Conservation (phyloP, 2,329 filamentous ascomycete species). For the Boeremia lycopersici region DNA sequence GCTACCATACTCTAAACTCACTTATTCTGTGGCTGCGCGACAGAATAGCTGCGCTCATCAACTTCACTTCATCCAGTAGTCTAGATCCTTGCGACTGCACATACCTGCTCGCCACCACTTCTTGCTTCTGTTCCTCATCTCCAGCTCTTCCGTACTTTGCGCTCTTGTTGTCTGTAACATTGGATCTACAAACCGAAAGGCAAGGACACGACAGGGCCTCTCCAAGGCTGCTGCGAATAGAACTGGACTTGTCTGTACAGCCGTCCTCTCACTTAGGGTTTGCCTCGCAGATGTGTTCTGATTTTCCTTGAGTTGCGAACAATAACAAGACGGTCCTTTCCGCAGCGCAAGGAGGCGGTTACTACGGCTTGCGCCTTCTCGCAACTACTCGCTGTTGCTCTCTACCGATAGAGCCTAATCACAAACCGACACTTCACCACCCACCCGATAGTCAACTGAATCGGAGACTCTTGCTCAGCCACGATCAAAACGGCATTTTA, state of each 20-base stretch:
- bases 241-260: slow-evolving; percentile 6
- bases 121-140: background rate
- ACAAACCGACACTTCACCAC: background rate
- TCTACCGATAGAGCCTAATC: background rate
- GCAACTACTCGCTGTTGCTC: background rate
- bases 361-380: background rate
- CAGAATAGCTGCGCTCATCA: slow-evolving; percentile 12
- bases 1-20: slow-evolving; percentile 17
- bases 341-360: background rate
- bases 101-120: background rate
- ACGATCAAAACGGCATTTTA: background rate
- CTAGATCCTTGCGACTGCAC: background rate
- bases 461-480: background rate
- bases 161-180: background rate
- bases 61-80: slow-evolving; percentile 10
- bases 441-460: background rate
- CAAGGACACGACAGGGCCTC: background rate
- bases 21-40: slow-evolving; percentile 9
- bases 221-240: slow-evolving; percentile 21
- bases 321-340: background rate
- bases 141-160: background rate
- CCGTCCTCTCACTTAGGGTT: slow-evolving; percentile 13
- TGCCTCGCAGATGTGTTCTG: background rate
- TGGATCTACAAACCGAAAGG: background rate
- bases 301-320: background rate